These are phyloP conservation scores for Aegilops tauschii DNA, from an alignment of 176 grass and related monocot species.

Conservation along the genomic window DNA sequence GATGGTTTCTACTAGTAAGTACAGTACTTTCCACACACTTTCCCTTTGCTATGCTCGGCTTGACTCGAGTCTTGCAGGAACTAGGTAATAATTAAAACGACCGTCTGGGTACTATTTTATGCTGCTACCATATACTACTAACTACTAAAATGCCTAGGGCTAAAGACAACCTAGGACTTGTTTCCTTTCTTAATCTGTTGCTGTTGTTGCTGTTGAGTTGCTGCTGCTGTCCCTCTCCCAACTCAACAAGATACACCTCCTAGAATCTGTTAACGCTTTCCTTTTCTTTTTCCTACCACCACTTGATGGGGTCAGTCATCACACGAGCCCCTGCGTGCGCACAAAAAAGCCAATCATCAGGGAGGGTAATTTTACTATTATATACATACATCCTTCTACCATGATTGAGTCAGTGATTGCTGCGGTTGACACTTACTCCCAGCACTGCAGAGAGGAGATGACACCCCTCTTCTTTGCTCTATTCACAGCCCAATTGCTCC, in stretches of 20 bases:
- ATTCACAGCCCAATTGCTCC: constrained; percentile 87
- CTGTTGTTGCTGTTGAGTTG: constrained; percentile 13
- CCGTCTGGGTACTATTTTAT: neutral
- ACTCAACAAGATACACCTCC: constrained; percentile 36
- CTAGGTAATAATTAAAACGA: constrained; percentile 23
- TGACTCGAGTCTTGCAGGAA: neutral
- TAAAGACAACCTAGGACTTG: constrained; percentile 40
- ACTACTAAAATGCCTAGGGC: constrained; percentile 29
- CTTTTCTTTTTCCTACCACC: constrained; percentile 20
- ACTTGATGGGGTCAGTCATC: constrained; percentile 38
- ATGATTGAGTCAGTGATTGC: constrained; percentile 8
- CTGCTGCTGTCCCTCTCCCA: constrained; percentile 12
- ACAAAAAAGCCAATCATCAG: constrained; percentile 37
- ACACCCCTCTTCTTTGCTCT: neutral
- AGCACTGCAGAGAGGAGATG: constrained; percentile 25
- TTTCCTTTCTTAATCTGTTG: constrained; percentile 31
- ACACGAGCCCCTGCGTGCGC: constrained; percentile 39
- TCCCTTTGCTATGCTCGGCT: neutral
- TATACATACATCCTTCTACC: constrained; percentile 8
- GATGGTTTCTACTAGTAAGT: neutral
- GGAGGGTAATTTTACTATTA: neutral
- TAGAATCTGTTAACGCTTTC: constrained; percentile 27
- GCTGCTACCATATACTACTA: constrained; percentile 6
- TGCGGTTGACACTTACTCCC: constrained; percentile 45
- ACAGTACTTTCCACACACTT: neutral